These are phyloP conservation scores for Leccinum subrobustum DNA, from an alignment of 1,284 basidiomycete genomes.

Conservation along the genomic window DNA sequence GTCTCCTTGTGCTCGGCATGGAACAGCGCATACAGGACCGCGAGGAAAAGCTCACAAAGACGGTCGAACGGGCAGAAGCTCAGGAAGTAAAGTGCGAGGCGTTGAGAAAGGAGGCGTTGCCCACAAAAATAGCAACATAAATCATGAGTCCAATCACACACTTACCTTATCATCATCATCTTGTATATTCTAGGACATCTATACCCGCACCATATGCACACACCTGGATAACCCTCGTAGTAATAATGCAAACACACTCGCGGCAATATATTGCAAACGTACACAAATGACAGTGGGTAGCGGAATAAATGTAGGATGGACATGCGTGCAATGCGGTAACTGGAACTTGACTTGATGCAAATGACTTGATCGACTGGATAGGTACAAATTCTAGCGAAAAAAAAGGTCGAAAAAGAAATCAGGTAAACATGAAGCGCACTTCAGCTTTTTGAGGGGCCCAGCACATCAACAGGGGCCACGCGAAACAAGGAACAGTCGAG, in stretches of 20 bases:
- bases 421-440: constrained; percentile 29
- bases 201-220: constrained; percentile 17
- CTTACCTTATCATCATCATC: constrained; percentile 10
- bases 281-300: constrained; percentile 32
- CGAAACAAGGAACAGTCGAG: constrained; percentile 22
- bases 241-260: constrained; percentile 20
- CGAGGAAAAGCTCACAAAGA: constrained; percentile 61
- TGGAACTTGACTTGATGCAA: constrained; percentile 27
- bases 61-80: constrained; percentile 57
- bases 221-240: neutral
- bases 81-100: constrained; percentile 44
- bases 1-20: constrained; percentile 71
- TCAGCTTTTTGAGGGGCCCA: constrained; percentile 27
- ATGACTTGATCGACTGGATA: constrained; percentile 19
- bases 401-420: constrained; percentile 9
- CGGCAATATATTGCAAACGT: constrained; percentile 29
- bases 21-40: constrained; percentile 66
- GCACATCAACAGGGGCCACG: constrained; percentile 13
- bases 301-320: constrained; percentile 28
- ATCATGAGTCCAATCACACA: constrained; percentile 8
- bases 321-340: constrained; percentile 22
- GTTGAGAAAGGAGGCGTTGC: constrained; percentile 23
- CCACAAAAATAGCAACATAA: constrained; percentile 18
- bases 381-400: constrained; percentile 31
- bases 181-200: constrained; percentile 24